phyloP scores from a whole-genome alignment of 176 grass and related monocot species.

The Avena sativa region DNA sequence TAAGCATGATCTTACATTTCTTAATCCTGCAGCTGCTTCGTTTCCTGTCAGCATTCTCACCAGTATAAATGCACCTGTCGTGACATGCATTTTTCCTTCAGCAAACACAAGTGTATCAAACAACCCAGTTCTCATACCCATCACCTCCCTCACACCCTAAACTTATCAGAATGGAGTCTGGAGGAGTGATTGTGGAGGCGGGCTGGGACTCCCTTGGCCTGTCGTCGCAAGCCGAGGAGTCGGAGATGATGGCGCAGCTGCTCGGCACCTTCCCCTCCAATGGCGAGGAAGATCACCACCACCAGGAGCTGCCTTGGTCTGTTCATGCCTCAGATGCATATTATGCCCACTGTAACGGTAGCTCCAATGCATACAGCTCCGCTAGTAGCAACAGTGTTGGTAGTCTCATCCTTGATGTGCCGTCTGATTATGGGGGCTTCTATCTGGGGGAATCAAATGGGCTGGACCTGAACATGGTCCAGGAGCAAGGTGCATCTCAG shows the following conservation, averaged over 20 bases:
- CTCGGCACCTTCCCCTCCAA: slow-evolving; percentile 48
- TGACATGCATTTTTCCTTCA: slow-evolving; percentile 51
- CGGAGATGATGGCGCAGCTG: slow-evolving; percentile 61
- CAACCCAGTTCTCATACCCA: slow-evolving; percentile 35
- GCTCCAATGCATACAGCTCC: slow-evolving; percentile 44
- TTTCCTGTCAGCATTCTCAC: slow-evolving; percentile 34
- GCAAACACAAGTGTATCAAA: slow-evolving; percentile 50
- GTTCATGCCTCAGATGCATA: slow-evolving; percentile 48
- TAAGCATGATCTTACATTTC: slow-evolving; percentile 41
- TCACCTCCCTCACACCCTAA: slow-evolving; percentile 41
- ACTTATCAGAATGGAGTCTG: slow-evolving; percentile 62
- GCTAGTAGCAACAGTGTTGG: slow-evolving; percentile 41
- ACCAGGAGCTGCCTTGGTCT: slow-evolving; percentile 51
- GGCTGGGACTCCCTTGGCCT: slow-evolving; percentile 51
- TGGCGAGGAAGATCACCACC: slow-evolving; percentile 25
- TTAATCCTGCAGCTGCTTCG: slow-evolving; percentile 33
- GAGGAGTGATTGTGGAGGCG: slow-evolving; percentile 49
- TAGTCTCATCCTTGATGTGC: slow-evolving; percentile 41
- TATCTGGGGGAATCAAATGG: slow-evolving; percentile 54
- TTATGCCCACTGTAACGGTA: slow-evolving; percentile 44
- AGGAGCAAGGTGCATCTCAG: slow-evolving; percentile 47
- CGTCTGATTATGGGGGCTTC: slow-evolving; percentile 49
- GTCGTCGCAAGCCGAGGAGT: slow-evolving; percentile 48
- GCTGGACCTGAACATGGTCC: slow-evolving; percentile 53
- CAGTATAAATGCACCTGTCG: slow-evolving; percentile 56